Conservation (phyloP, 1,284 basidiomycete genomes). For the Xerocomus alliaceus region DNA sequence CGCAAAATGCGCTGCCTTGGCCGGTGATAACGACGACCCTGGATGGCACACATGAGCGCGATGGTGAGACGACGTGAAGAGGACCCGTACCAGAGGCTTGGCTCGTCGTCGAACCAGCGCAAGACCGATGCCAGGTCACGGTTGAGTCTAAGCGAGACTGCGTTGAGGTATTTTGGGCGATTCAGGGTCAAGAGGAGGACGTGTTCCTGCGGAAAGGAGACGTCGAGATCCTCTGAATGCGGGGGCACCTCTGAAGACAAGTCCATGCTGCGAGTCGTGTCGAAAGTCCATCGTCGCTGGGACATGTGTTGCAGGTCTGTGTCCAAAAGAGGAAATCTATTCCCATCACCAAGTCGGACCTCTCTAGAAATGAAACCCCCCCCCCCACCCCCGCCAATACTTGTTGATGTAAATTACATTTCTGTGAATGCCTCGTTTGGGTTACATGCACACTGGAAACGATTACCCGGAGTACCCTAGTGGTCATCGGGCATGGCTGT, state of each 20-base stretch:
- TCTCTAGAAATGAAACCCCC: too few relatives aligned
- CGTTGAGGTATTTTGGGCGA: constrained; percentile 75
- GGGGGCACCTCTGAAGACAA: constrained; percentile 39
- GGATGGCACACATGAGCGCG: neutral
- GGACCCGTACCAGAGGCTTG: constrained; percentile 70
- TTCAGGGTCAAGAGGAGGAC: constrained; percentile 78
- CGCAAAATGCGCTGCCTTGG: constrained; percentile 78
- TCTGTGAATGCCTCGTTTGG: neutral
- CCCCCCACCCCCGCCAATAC: too few relatives aligned
- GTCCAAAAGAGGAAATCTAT: neutral
- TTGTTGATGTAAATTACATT: too few relatives aligned
- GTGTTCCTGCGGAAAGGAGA: constrained; percentile 69
- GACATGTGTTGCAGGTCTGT: neutral
- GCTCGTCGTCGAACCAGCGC: constrained; percentile 81
- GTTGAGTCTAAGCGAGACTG: constrained; percentile 69
- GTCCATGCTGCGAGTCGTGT: constrained; percentile 1
- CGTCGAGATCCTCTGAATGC: constrained; percentile 62
- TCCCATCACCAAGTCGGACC: too few relatives aligned
- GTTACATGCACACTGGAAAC: constrained; percentile 4
- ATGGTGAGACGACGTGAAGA: neutral
- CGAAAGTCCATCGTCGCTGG: too few relatives aligned
- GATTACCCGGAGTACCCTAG: constrained; percentile 22
- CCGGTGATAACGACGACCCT: constrained; percentile 84
- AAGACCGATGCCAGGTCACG: constrained; percentile 63
- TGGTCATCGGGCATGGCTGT: neutral